A percentile compares a stretch with the other conserved stretches of the same genome.
Evolutionary conservation across 2,329 filamentous ascomycete species (phyloP).

Genomic region (Fusarium coicis): DNA sequence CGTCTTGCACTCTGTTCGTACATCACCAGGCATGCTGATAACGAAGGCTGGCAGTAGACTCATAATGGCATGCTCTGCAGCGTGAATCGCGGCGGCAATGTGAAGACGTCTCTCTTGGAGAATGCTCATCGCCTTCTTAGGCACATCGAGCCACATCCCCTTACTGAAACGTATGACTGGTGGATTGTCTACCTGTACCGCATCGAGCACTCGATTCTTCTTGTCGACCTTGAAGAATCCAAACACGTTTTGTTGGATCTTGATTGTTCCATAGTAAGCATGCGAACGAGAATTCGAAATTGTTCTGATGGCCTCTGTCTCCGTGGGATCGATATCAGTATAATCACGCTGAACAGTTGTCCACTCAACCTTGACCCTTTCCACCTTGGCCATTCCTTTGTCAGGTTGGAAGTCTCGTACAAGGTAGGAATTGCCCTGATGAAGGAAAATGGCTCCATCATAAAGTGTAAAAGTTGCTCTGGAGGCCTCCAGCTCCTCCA

Average conservation of each 20-base stretch:
- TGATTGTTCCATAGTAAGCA: slow-evolving; percentile 88
- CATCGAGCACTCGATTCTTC: slow-evolving; percentile 85
- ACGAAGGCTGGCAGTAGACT: slow-evolving; percentile 91
- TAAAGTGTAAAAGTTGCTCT: slow-evolving; percentile 97
- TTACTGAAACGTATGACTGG: slow-evolving; percentile 86
- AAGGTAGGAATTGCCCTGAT: slow-evolving; percentile 93
- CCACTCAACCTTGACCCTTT: slow-evolving; percentile 93
- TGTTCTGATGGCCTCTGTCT: slow-evolving; percentile 86
- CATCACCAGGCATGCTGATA: slow-evolving; percentile 87
- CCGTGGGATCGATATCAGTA: slow-evolving; percentile 92
- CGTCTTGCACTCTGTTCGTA: slow-evolving; percentile 93
- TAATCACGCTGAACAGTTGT: slow-evolving; percentile 92
- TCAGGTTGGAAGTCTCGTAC: slow-evolving; percentile 90
- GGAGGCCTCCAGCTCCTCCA: slow-evolving; percentile 96
- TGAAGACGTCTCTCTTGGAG: slow-evolving; percentile 78
- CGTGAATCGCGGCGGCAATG: slow-evolving; percentile 90
- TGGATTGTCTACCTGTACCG: slow-evolving; percentile 91
- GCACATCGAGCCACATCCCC: slow-evolving; percentile 96
- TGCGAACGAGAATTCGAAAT: slow-evolving; percentile 71
- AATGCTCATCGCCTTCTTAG: slow-evolving; percentile 80
- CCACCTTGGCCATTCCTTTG: slow-evolving; percentile 84
- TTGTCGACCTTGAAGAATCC: slow-evolving; percentile 98
- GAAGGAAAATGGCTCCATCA: slow-evolving; percentile 95
- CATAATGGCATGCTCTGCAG: slow-evolving; percentile 91
- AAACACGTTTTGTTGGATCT: slow-evolving; percentile 88